These are phyloP conservation scores for Arthrobotrys entomopaga DNA, from an alignment of 2,329 filamentous ascomycete genomes.

Conservation along the genomic window DNA sequence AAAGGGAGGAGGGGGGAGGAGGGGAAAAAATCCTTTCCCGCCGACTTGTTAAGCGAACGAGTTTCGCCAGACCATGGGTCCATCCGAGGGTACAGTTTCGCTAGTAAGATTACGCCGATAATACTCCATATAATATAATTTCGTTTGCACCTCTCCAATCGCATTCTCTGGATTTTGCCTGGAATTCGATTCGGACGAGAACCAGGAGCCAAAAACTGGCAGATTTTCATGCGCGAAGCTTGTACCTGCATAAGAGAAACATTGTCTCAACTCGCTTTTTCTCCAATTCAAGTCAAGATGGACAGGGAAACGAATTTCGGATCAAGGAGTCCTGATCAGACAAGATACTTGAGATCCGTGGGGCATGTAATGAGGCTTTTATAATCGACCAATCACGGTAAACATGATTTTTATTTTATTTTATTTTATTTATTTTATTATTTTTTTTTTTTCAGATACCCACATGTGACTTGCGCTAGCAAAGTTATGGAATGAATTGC, in stretches of 20 bases:
- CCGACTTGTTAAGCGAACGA: conserved; percentile 35
- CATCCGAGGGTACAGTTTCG: conserved; percentile 16
- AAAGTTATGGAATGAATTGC: neutral
- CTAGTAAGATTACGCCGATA: conserved; percentile 28
- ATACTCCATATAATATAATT: conserved; percentile 11
- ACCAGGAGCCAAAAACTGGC: conserved; percentile 22
- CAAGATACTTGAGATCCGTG: too few relatives aligned
- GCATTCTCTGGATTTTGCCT: conserved; percentile 44
- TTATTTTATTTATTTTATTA: too few relatives aligned
- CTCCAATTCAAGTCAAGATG: conserved; percentile 18
- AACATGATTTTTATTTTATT: too few relatives aligned
- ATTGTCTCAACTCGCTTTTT: conserved; percentile 48
- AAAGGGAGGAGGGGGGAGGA: conserved; percentile 10
- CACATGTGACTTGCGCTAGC: conserved; percentile 18
- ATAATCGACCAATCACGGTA: too few relatives aligned
- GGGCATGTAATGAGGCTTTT: too few relatives aligned
- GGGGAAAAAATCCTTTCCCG: conserved; percentile 27
- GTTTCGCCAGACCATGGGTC: too few relatives aligned
- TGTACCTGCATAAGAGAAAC: conserved; percentile 53
- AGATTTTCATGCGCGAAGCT: conserved; percentile 30
- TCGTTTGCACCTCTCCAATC: conserved; percentile 39
- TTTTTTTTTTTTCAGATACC: too few relatives aligned
- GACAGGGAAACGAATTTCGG: neutral
- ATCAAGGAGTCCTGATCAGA: neutral
- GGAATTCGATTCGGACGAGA: conserved; percentile 26